phyloP scores from a whole-genome alignment of 345 rosid species.

The Eucalyptus camaldulensis region DNA sequence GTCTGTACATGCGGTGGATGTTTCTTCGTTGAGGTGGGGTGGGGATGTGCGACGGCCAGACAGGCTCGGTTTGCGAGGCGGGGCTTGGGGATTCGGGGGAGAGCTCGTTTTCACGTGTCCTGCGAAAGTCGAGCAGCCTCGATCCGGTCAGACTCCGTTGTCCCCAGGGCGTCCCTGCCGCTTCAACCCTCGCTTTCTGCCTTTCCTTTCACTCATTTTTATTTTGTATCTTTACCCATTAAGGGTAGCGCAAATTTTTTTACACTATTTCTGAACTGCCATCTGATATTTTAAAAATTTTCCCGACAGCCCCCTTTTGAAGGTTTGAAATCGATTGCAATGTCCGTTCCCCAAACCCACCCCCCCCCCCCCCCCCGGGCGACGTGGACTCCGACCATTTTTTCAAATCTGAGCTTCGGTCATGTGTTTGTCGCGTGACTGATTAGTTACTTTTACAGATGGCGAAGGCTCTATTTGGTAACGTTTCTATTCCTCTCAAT shows the following conservation, averaged over 20 bases:
- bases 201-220: neutral
- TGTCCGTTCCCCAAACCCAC: neutral
- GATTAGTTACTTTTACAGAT: neutral
- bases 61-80: neutral
- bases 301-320: neutral
- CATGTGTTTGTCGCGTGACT: neutral
- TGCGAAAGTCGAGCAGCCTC: neutral
- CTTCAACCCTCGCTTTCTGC: neutral
- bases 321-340: neutral
- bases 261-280: neutral
- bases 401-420: neutral
- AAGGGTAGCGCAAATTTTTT: neutral
- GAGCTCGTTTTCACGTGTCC: neutral
- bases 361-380: no score
- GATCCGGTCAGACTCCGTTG: neutral
- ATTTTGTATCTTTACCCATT: neutral
- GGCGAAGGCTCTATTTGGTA: accelerated
- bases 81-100: neutral
- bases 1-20: neutral
- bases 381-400: neutral
- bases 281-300: neutral
- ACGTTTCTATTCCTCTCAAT: accelerated
- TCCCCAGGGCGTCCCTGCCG: neutral
- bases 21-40: neutral
- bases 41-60: neutral